A percentile compares a stretch with the other conserved stretches of the same genome.
Evolutionary conservation across 176 grass and related monocot species (phyloP).

Genomic region (Olyra latifolia): DNA sequence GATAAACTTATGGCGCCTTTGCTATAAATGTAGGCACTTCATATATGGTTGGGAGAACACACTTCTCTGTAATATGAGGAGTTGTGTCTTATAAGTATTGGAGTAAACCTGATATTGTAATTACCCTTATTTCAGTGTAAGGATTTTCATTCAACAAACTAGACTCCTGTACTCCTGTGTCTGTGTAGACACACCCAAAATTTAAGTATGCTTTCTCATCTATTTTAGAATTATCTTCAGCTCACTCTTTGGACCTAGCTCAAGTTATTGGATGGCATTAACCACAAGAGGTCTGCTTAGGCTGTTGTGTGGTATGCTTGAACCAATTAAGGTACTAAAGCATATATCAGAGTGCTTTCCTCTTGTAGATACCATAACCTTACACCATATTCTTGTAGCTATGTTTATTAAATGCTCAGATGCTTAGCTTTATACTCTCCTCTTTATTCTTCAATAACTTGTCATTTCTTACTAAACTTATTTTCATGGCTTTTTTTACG

Average conservation of each 20-base stretch:
- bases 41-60: conserved; percentile 67
- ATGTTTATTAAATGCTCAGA: not conserved
- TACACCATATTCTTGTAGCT: not conserved
- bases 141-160: conserved; percentile 20
- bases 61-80: conserved; percentile 65
- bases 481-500: not conserved
- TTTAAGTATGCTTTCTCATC: conserved; percentile 12
- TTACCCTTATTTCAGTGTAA: conserved; percentile 60
- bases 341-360: not conserved
- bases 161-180: not conserved
- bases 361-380: not conserved
- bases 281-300: conserved; percentile 55
- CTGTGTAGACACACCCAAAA: conserved; percentile 3
- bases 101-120: conserved; percentile 63
- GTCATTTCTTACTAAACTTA: not conserved
- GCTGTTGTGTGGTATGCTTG: conserved; percentile 45
- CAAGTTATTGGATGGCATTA: conserved; percentile 74
- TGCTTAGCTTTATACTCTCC: not conserved
- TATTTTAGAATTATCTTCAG: conserved; percentile 60
- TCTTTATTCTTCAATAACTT: conserved; percentile 1
- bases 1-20: conserved; percentile 19
- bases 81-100: conserved; percentile 64
- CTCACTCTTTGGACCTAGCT: conserved; percentile 59
- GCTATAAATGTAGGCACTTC: conserved; percentile 54
- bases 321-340: conserved; percentile 58